Base-by-base conservation (phyloP, 768 basidiomycete species). In the Leccinum subtestaceum region DNA sequence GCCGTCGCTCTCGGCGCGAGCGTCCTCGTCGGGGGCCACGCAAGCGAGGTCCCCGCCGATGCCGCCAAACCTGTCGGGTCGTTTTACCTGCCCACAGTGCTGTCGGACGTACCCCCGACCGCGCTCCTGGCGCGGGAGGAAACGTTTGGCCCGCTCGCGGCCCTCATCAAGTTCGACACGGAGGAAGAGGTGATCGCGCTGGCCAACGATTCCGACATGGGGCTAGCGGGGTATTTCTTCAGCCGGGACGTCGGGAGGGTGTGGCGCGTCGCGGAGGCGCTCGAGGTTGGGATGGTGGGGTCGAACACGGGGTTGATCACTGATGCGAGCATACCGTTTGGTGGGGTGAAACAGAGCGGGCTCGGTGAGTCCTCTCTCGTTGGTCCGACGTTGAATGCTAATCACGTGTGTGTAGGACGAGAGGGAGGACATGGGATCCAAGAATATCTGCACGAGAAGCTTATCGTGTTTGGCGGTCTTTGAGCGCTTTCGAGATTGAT, bases 221-320 rank as follows among this genome's bases (percentile, higher is more conserved):
- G 97, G 0, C 79, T 99, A 23, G 94, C 96, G 19, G 95, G 95
- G 5, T 97, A 98, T 76, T 95, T 98, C 80, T 99, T 86, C 80
- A 83, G 86, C 36, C 74, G 84, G 40, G 96, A 98, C 70, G 80
- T 97, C 5, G 91, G 93, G 3, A 77, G 95, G 40, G 88, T 92
- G 46, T 98, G 93, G 91, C 83, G 96, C 45, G 95, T 99, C 17
- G 93, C 95, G 15, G 97, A 97, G 77, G 88, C 81, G 63, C 78
- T 98, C 29, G 93, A 99, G 74, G 93, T 95, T 6, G 96, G 95
- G 5, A 98, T 88, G 86, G 92, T 95, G 23, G 92, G 91, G 32
- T 79, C 82, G 51, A 95, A 95, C 73, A 91, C 91, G 1, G 89
- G 89, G 3, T 53, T 87, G 57, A 84, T 96, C 68, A 90, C 87